Evolutionary conservation across 345 rosid species (phyloP).

Genomic region (Linum tenue): DNA sequence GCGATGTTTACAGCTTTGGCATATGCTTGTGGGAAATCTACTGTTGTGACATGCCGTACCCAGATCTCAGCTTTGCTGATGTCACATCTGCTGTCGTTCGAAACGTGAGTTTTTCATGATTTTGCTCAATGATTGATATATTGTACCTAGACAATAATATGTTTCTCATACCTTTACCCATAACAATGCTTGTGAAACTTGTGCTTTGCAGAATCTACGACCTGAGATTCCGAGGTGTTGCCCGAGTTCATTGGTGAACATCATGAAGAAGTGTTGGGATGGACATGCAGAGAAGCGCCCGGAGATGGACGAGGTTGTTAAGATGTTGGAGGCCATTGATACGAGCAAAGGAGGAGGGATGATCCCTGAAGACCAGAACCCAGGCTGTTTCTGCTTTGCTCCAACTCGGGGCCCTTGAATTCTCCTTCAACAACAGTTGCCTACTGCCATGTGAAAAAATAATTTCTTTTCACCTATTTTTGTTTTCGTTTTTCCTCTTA

Average conservation of each 20-base stretch:
- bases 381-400: constrained; percentile 67
- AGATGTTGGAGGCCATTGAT: constrained; percentile 65
- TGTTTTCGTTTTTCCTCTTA: not conserved
- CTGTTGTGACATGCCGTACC: constrained; percentile 93
- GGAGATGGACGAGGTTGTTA: constrained; percentile 80
- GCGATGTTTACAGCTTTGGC: constrained; percentile 96
- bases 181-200: not conserved
- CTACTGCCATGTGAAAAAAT: not conserved
- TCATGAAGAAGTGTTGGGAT: constrained; percentile 90
- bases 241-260: constrained; percentile 50
- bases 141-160: no score
- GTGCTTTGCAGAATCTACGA: constrained; percentile 51
- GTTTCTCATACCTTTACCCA: no score
- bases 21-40: constrained; percentile 96
- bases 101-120: constrained; percentile 38
- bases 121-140: no score
- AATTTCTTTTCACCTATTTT: not conserved
- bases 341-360: constrained; percentile 94
- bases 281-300: constrained; percentile 62
- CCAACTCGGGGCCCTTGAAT: constrained; percentile 70
- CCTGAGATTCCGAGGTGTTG: constrained; percentile 89
- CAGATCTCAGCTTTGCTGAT: constrained; percentile 74
- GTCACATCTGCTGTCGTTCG: constrained; percentile 74
- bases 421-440: no score
- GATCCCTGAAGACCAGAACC: constrained; percentile 69